These are phyloP conservation scores for Clathrus columnatus DNA, from an alignment of 768 basidiomycete species.

Conservation along the genomic window DNA sequence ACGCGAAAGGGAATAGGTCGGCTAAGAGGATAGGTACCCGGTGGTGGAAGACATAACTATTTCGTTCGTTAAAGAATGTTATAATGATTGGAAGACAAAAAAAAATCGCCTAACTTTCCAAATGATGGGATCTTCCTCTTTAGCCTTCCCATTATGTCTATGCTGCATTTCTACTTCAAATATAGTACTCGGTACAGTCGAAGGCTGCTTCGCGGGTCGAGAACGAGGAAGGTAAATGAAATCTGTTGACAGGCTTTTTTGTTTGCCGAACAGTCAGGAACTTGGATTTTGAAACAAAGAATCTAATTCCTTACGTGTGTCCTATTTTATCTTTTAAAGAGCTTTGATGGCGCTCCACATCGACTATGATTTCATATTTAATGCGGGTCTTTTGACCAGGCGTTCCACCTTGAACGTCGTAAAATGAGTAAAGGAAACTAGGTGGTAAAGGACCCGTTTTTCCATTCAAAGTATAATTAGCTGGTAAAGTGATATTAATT, in stretches of 20 bases:
- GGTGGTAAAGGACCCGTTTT: slow-evolving; percentile 46
- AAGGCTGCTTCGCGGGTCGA: slow-evolving; percentile 42
- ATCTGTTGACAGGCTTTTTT: slow-evolving; percentile 39
- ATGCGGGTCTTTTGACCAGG: slow-evolving; percentile 65
- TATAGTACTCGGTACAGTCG: slow-evolving; percentile 34
- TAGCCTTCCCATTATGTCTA: slow-evolving; percentile 1
- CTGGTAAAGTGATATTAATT: slow-evolving; percentile 52
- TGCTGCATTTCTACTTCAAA: slow-evolving; percentile 7
- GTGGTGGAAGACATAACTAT: slow-evolving; percentile 47
- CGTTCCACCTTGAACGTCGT: slow-evolving; percentile 56
- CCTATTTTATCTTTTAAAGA: slow-evolving; percentile 7
- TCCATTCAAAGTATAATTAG: slow-evolving; percentile 31
- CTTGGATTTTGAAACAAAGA: neutral
- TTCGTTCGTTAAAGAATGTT: neutral
- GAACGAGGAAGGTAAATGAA: slow-evolving; percentile 62
- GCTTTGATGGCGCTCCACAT: slow-evolving; percentile 21
- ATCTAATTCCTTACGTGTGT: neutral
- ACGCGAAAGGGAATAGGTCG: slow-evolving; percentile 63
- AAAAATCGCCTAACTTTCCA: slow-evolving; percentile 2
- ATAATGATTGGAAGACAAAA: no score
- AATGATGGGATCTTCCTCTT: slow-evolving; percentile 4
- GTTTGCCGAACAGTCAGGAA: neutral
- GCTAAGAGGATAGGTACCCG: slow-evolving; percentile 48
- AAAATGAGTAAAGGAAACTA: slow-evolving; percentile 27
- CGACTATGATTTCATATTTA: slow-evolving; percentile 50